Percentiles rank a stretch among this genome's conserved stretches.
Conservation (phyloP, 352 stramenopile genomes). For the Globisporangium parvum region DNA sequence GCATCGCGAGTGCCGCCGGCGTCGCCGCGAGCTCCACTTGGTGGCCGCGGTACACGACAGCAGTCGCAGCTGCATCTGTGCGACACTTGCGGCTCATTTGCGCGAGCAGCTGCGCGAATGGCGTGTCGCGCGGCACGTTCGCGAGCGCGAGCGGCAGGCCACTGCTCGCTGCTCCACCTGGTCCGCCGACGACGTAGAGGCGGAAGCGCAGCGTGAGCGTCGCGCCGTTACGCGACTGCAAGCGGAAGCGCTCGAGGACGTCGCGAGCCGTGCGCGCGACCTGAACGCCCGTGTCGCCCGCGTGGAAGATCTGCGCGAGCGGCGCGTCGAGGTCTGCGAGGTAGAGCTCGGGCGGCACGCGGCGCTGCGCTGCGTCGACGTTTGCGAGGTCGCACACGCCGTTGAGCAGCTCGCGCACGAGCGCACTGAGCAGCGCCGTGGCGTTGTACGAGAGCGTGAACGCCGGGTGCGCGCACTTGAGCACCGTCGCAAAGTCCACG, state of each 20-base stretch:
- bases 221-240: constrained; percentile 33
- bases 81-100: constrained; percentile 42
- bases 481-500: constrained; percentile 49
- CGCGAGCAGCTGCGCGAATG: constrained; percentile 24
- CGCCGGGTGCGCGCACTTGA: constrained; percentile 54
- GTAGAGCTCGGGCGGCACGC: constrained; percentile 13
- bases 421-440: constrained; percentile 36
- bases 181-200: constrained; percentile 17
- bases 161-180: constrained; percentile 1
- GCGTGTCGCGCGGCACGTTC: constrained; percentile 28
- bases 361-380: constrained; percentile 25
- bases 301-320: constrained; percentile 13
- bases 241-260: constrained; percentile 20
- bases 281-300: constrained; percentile 7
- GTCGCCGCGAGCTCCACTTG: constrained; percentile 31
- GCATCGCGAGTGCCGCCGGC: constrained; percentile 27
- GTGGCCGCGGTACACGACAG: constrained; percentile 40
- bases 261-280: constrained; percentile 12
- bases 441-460: constrained; percentile 57
- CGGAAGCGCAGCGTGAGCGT: constrained; percentile 39
- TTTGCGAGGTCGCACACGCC: constrained; percentile 37
- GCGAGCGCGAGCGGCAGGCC: constrained; percentile 17
- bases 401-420: constrained; percentile 49
- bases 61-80: constrained; percentile 16
- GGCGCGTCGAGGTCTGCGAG: constrained; percentile 15